phyloP scores from a whole-genome alignment of 177 flowering plant genomes.

The Telopea speciosissima region DNA sequence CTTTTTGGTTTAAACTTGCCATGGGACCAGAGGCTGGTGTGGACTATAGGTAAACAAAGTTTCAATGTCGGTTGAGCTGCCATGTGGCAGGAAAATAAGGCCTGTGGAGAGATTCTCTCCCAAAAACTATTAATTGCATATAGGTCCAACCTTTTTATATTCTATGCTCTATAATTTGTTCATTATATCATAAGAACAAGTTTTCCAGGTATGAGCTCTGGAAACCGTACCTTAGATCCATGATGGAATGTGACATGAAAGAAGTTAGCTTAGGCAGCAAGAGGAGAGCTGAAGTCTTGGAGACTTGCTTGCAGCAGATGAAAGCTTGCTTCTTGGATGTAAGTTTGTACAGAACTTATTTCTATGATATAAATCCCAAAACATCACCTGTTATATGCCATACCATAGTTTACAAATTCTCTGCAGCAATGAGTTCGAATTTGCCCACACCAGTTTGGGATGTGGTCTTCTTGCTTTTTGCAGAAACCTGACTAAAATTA shows the following conservation, averaged over 20 bases:
- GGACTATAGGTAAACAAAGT: too few species aligned
- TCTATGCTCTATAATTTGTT: not conserved
- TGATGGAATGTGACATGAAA: slow-evolving; percentile 94
- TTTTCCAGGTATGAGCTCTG: slow-evolving; percentile 73
- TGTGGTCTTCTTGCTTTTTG: too few species aligned
- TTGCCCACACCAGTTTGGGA: too few species aligned
- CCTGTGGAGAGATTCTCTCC: too few species aligned
- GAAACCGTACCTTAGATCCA: slow-evolving; percentile 94
- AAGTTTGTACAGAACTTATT: slow-evolving; percentile 23
- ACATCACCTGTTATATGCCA: not conserved
- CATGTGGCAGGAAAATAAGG: too few species aligned
- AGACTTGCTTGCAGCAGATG: slow-evolving; percentile 81
- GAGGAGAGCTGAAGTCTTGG: slow-evolving; percentile 70
- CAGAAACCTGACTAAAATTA: too few species aligned
- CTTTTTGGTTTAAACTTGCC: too few species aligned
- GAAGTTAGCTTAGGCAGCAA: slow-evolving; percentile 78
- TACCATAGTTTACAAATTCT: too few species aligned
- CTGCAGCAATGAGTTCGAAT: too few species aligned
- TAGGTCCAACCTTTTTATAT: not conserved
- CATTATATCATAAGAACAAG: not conserved
- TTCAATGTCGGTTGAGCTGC: too few species aligned
- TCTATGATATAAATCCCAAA: not conserved
- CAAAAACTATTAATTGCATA: not conserved
- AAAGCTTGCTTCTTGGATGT: slow-evolving; percentile 93
- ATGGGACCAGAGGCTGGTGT: too few species aligned